phyloP scores from a whole-genome alignment of 495 filamentous ascomycete species.

The Aspergillus nanangensis region DNA sequence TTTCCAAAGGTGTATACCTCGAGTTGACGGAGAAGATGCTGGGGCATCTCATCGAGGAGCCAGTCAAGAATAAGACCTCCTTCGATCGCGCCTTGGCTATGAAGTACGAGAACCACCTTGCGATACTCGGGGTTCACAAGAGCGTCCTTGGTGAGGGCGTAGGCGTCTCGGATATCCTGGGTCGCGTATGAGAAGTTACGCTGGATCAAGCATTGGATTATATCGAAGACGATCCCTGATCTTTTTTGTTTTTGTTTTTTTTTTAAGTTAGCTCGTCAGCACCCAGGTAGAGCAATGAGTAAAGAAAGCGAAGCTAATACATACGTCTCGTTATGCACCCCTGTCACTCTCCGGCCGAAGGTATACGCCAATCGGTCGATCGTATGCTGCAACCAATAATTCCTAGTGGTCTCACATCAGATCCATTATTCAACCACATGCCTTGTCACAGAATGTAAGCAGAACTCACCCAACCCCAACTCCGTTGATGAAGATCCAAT shows the following conservation, averaged over 20 bases:
- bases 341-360: constrained; percentile 69
- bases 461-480: constrained; percentile 27
- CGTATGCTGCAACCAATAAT: constrained; percentile 56
- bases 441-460: neutral
- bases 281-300: neutral
- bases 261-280: neutral
- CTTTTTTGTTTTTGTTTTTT: no score
- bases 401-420: no score
- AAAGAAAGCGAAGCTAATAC: constrained; percentile 4
- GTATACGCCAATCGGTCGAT: constrained; percentile 67
- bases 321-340: constrained; percentile 79
- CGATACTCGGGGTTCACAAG: constrained; percentile 44
- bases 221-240: constrained; percentile 64
- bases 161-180: constrained; percentile 53
- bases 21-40: constrained; percentile 59
- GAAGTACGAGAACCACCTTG: constrained; percentile 73
- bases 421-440: no score
- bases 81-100: constrained; percentile 81
- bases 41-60: constrained; percentile 71
- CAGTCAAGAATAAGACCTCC: constrained; percentile 71
- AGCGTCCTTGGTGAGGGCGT: constrained; percentile 24
- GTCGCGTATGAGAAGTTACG: constrained; percentile 72
- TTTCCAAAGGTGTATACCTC: constrained; percentile 86
- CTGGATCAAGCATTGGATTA: constrained; percentile 74
- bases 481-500: constrained; percentile 39